Evolutionary conservation across 139 green algal species (phyloP).

Genomic region (Chlorella sp.): DNA sequence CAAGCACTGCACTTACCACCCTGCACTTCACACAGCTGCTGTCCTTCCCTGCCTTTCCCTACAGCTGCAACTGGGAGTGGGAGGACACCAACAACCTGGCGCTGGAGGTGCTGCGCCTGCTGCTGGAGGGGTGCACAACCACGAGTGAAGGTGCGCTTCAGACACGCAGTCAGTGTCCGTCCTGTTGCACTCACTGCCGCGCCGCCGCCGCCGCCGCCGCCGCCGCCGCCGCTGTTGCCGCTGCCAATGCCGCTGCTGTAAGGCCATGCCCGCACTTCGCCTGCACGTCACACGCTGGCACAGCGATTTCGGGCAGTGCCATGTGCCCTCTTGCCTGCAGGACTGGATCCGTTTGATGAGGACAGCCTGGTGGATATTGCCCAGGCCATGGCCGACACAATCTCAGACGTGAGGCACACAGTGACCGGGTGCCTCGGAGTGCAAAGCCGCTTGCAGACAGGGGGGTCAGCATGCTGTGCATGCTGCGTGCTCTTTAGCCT

Average conservation of each 20-base stretch:
- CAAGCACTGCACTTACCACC: no score
- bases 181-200: no score
- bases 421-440: no score
- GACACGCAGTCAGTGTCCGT: no score
- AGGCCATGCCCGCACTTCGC: no score
- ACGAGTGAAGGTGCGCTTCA: background rate
- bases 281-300: no score
- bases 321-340: no score
- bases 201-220: background rate
- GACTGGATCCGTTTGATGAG: background rate
- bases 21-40: background rate
- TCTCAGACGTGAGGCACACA: background rate
- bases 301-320: no score
- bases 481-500: no score
- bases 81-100: background rate
- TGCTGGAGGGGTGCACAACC: background rate
- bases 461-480: no score
- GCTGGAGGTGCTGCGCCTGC: background rate
- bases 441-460: no score
- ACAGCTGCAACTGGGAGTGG: background rate
- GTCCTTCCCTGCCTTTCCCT: background rate
- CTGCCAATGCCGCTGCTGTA: background rate
- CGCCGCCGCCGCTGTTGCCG: background rate
- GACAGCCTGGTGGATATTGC: background rate
- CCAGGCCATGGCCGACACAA: background rate